Evolutionary conservation across 257 asterid genomes (phyloP).

Genomic region (Penstemon newberryi): DNA sequence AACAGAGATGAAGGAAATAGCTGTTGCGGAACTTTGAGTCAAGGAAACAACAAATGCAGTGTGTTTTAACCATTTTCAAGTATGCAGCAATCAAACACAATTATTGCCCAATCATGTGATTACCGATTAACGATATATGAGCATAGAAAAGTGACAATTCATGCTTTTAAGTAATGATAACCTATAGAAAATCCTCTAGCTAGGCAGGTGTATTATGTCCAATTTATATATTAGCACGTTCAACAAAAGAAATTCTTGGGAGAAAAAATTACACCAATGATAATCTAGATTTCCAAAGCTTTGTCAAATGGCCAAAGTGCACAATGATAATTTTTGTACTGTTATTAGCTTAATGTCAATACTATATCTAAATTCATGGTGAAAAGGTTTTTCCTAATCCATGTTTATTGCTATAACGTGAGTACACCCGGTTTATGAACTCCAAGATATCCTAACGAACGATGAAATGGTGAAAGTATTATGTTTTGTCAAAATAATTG

Average conservation of each 20-base stretch:
- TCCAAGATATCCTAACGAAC: slow-evolving; percentile 3
- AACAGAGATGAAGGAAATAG: not conserved
- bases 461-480: not conserved
- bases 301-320: not conserved
- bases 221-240: not conserved
- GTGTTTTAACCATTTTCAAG: not conserved
- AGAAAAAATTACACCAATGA: not conserved
- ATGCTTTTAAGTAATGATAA: not conserved
- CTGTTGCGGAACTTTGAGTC: too few relatives aligned
- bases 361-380: not conserved
- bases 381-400: slow-evolving; percentile 17
- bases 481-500: slow-evolving; percentile 3
- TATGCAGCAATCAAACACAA: slow-evolving; percentile 3
- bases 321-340: not conserved
- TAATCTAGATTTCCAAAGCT: slow-evolving; percentile 7
- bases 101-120: slow-evolving; percentile 7
- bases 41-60: not conserved
- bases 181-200: not conserved
- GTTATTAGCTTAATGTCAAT: slow-evolving; percentile 13
- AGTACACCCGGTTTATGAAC: not conserved
- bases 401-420: slow-evolving; percentile 9
- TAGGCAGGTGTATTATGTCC: not conserved
- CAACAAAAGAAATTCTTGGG: slow-evolving; percentile 10
- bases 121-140: slow-evolving; percentile 2
- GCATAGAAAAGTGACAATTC: not conserved